Percentiles rank a stretch among this genome's conserved stretches.
Conservation (phyloP, 1,284 basidiomycete genomes). For the Porogramme epimiltina region DNA sequence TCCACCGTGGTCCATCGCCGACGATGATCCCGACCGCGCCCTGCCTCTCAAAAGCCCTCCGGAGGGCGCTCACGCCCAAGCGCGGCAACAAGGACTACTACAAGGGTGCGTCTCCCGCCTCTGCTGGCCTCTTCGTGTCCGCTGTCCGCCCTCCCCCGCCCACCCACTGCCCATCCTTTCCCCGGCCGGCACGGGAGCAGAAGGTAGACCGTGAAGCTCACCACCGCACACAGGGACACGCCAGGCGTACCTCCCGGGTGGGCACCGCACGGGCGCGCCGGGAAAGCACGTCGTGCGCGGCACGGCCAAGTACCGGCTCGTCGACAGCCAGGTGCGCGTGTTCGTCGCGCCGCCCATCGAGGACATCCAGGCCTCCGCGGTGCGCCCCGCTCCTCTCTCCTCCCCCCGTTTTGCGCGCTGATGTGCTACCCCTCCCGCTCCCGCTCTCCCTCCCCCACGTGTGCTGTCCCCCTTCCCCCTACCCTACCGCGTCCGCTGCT, state of each 20-base stretch:
- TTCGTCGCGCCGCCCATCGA: conserved; percentile 80
- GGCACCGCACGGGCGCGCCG: conserved; percentile 85
- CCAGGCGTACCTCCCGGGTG: conserved; percentile 79
- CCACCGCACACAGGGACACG: conserved; percentile 80
- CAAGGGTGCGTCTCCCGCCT: conserved; percentile 70
- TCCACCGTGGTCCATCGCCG: no score
- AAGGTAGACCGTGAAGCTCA: no score
- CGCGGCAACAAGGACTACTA: conserved; percentile 92
- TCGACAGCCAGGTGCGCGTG: conserved; percentile 82
- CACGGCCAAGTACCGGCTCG: conserved; percentile 74
- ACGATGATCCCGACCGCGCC: conserved; percentile 69
- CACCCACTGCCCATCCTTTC: no score
- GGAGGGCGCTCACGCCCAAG: conserved; percentile 80
- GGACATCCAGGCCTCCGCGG: conserved; percentile 61
- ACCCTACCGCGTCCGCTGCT: no score
- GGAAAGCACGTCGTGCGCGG: conserved; percentile 79
- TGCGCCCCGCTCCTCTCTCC: conserved; percentile 33
- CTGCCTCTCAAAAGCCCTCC: conserved; percentile 76
- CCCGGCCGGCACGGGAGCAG: no score
- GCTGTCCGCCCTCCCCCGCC: no score
- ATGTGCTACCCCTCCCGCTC: not conserved
- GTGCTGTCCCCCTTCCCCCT: no score
- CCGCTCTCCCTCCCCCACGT: not conserved
- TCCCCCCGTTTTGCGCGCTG: not conserved
- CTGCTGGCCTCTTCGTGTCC: not conserved